Base-by-base conservation (phyloP, 2,329 filamentous ascomycete species). In the Xylaria sp. region DNA sequence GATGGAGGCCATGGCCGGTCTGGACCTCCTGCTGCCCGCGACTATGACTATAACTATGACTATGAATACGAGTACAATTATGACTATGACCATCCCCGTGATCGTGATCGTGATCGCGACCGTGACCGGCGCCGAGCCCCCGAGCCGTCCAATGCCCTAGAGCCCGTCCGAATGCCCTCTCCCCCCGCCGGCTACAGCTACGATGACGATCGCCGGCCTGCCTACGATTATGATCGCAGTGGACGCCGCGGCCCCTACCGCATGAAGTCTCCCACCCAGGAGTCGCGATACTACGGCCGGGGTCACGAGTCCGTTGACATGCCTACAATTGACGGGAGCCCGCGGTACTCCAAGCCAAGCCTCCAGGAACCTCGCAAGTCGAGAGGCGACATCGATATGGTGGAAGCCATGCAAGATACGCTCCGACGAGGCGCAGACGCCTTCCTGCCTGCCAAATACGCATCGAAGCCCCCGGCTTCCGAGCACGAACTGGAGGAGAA, bases 1-100 rank as follows among this genome's bases (percentile, higher is more conserved):
- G 70, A 70, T 59, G 71, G 73, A 53, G 75, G 76, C 51, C 76
- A 78, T 57, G 77, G 74, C 53, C 79, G 80, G 56, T 79, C 80
- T 55, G 75, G 76, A 55, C 83, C 81, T 0, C 75, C 73, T 52
- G 75, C 70, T 59, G 68, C 75, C 65, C 73, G 69, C 35, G 60
- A 60, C 46, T 59, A 42, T 54, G 73, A 74, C 65, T 49, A 23
- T 11, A 23, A 49, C 11, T 19, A 49, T 11, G n/a, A 49, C 11
- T 49, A 49, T 23, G 46, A 49, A 7, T 49, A 49, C 11, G 47
- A 49, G 16, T 49, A 49, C 19, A 18, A 49, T 11, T 49, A 49
- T 23, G 47, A 49, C 47, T 49, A 49, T 49, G 47, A 49, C 6
- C 23, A 49, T 18, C 11, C 13, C 44, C 16, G 13, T 49, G 18